A percentile compares a stretch with the other conserved stretches of the same genome.
Evolutionary conservation across 2,329 filamentous ascomycete species (phyloP).

Genomic region (Tolypocladium paradoxum): DNA sequence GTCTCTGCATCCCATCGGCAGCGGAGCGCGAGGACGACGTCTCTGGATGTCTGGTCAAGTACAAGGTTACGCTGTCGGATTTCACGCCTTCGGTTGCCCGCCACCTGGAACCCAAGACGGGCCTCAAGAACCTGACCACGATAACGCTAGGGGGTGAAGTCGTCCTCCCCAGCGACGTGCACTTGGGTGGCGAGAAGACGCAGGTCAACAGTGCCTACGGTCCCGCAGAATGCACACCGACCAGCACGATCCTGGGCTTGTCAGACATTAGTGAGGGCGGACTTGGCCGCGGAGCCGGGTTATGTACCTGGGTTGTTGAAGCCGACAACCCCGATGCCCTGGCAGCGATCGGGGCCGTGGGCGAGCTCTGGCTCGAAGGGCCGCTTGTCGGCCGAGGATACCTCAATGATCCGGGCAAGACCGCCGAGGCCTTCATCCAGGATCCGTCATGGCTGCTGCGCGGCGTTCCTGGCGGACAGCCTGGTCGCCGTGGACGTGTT

Average conservation of each 20-base stretch:
- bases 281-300: slow-evolving; percentile 3
- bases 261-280: background rate
- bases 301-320: slow-evolving; percentile 12
- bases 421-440: slow-evolving; percentile 2
- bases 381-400: slow-evolving; percentile 13
- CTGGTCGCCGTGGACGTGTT: slow-evolving; percentile 5
- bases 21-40: slow-evolving; percentile 6
- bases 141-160: slow-evolving; percentile 9
- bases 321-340: slow-evolving; percentile 8
- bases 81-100: slow-evolving; percentile 10
- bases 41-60: slow-evolving; percentile 2
- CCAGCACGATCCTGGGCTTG: background rate
- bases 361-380: slow-evolving; percentile 17
- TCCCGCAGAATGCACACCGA: slow-evolving; percentile 11
- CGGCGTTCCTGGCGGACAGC: slow-evolving; percentile 1
- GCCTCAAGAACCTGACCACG: slow-evolving; percentile 4
- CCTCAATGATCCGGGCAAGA: slow-evolving; percentile 7
- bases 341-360: slow-evolving; percentile 10
- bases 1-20: slow-evolving; percentile 7
- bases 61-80: slow-evolving; percentile 5
- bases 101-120: slow-evolving; percentile 2
- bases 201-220: slow-evolving; percentile 10
- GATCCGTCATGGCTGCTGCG: slow-evolving; percentile 5
- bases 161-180: slow-evolving; percentile 3
- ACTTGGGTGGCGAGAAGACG: slow-evolving; percentile 4